Evolutionary conservation across 2,329 filamentous ascomycete genomes (phyloP).

Genomic region (Epichloe sp.): DNA sequence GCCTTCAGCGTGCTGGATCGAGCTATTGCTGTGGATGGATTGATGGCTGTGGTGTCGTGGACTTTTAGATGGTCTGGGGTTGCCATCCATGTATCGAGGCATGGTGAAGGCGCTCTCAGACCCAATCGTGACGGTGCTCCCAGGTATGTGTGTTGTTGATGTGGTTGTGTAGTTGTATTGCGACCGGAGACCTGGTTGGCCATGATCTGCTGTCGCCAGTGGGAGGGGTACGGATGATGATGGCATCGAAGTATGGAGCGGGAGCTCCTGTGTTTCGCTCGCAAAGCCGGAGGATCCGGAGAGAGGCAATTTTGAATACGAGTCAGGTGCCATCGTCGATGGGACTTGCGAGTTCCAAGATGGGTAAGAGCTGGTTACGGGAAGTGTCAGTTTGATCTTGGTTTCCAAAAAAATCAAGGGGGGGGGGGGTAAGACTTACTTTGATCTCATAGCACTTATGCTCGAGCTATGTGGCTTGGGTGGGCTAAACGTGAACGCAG

Average conservation of each 20-base stretch:
- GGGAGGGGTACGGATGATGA: conserved; percentile 37
- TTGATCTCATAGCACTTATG: conserved; percentile 41
- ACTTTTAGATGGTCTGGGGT: conserved; percentile 41
- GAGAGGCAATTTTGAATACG: conserved; percentile 40
- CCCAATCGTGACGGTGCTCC: conserved; percentile 22
- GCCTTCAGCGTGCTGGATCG: conserved; percentile 33
- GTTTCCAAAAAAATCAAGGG: conserved; percentile 10
- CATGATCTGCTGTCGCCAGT: conserved; percentile 34
- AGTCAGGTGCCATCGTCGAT: conserved; percentile 34
- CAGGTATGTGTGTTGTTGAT: conserved; percentile 36
- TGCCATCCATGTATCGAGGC: conserved; percentile 42
- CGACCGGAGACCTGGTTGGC: conserved; percentile 33
- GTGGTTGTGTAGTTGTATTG: conserved; percentile 43
- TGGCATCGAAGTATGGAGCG: conserved; percentile 37
- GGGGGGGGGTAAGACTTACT: conserved; percentile 29
- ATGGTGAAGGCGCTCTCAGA: conserved; percentile 36
- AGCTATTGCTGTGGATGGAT: conserved; percentile 37
- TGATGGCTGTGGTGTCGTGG: conserved; percentile 41
- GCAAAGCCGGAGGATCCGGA: conserved; percentile 34
- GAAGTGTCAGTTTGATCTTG: conserved; percentile 27
- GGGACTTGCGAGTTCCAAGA: conserved; percentile 42
- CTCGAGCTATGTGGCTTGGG: conserved; percentile 41
- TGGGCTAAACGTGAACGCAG: conserved; percentile 44
- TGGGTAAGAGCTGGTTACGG: conserved; percentile 41
- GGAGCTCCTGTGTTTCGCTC: conserved; percentile 40